These are phyloP conservation scores for Colletotrichum caudatum DNA, from an alignment of 2,329 filamentous ascomycete genomes.

Conservation along the genomic window DNA sequence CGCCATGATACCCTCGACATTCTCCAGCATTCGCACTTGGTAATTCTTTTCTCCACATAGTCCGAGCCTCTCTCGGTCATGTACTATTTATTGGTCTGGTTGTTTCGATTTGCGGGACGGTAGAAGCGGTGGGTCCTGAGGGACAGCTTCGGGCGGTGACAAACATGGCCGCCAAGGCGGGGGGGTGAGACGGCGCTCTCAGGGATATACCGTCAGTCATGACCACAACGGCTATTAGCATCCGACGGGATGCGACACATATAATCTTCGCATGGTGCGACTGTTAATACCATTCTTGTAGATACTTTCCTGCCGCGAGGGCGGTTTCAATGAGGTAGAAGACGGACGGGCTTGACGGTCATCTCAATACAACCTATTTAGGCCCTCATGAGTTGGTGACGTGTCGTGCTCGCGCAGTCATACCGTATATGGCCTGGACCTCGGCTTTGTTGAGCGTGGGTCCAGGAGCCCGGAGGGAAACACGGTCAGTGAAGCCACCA, in stretches of 20 bases:
- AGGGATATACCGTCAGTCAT: background rate
- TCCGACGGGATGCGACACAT: slow-evolving; percentile 16
- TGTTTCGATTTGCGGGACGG: slow-evolving; percentile 16
- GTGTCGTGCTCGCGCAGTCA: background rate
- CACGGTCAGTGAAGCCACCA: too few species aligned
- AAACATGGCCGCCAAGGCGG: background rate
- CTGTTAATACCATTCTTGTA: slow-evolving; percentile 29
- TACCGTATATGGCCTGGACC: background rate
- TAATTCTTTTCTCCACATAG: slow-evolving; percentile 15
- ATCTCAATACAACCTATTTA: slow-evolving; percentile 7
- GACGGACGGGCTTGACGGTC: background rate
- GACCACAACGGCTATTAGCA: slow-evolving; percentile 10
- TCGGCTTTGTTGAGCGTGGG: too few species aligned
- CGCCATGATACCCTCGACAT: slow-evolving; percentile 41
- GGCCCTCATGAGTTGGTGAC: background rate
- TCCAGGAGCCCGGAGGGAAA: too few species aligned
- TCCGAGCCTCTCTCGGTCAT: slow-evolving; percentile 14
- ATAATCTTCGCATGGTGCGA: slow-evolving; percentile 32
- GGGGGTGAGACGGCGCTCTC: slow-evolving; percentile 2
- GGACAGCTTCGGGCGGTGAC: slow-evolving; percentile 19
- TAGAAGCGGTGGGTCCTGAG: slow-evolving; percentile 3
- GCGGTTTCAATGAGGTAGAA: background rate
- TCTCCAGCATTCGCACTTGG: slow-evolving; percentile 27
- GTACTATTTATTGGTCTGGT: slow-evolving; percentile 14
- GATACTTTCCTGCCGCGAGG: background rate